Conservation (phyloP, 2,329 filamentous ascomycete genomes). For the Cercospora beticola region DNA sequence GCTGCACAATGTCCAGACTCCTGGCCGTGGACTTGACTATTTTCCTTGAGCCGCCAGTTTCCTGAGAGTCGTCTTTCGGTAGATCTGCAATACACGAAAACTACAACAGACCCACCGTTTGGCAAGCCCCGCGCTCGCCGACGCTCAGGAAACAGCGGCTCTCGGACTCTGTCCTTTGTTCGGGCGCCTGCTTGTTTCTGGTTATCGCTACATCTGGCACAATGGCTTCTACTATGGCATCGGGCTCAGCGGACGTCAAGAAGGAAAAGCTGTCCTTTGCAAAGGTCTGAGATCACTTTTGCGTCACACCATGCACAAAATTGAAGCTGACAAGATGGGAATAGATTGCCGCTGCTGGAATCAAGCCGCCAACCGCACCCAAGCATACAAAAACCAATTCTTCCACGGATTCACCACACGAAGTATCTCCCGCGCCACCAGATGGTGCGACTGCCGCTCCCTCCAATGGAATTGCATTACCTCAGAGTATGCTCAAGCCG, state of each 20-base stretch:
- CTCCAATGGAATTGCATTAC: constrained; percentile 10
- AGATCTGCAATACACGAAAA: constrained; percentile 27
- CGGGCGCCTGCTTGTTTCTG: constrained; percentile 16
- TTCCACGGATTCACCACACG: constrained; percentile 20
- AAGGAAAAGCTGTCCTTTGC: constrained; percentile 40
- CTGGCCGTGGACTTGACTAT: constrained; percentile 47
- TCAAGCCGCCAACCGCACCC: constrained; percentile 32
- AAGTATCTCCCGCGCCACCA: constrained; percentile 26
- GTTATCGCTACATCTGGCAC: constrained; percentile 26
- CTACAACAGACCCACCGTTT: constrained; percentile 30
- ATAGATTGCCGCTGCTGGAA: constrained; percentile 37
- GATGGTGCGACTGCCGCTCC: constrained; percentile 22
- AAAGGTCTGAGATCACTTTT: constrained; percentile 33
- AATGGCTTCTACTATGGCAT: constrained; percentile 35
- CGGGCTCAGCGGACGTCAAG: constrained; percentile 29
- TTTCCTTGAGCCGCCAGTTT: constrained; percentile 54
- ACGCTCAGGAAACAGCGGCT: constrained; percentile 41
- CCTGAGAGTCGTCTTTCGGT: constrained; percentile 36
- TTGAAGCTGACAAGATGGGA: constrained; percentile 12
- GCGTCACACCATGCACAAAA: background rate
- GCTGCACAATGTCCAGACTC: constrained; percentile 52
- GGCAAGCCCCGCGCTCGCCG: constrained; percentile 34
- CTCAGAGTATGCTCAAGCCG: constrained; percentile 19
- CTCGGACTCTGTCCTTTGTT: constrained; percentile 28
- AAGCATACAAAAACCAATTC: constrained; percentile 17